Percentiles rank a stretch among this genome's conserved stretches.
phyloP scores from a whole-genome alignment of 495 filamentous ascomycete genomes.

The Lasiosphaeris hirsuta region DNA sequence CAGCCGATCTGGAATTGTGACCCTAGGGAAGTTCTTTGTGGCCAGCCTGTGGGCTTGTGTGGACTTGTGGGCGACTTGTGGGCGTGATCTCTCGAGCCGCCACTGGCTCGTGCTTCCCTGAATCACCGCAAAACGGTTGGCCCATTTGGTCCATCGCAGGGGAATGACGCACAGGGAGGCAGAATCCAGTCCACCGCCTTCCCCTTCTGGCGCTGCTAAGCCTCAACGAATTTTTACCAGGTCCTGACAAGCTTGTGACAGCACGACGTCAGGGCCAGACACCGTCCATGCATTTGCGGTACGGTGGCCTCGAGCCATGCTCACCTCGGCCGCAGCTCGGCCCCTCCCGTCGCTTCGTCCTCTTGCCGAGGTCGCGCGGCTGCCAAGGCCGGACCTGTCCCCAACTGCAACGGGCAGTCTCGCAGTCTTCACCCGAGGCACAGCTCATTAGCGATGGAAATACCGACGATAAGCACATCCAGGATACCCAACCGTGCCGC shows the following conservation, averaged over 20 bases:
- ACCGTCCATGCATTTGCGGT: not conserved
- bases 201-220: slow-evolving; percentile 8
- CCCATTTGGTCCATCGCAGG: not conserved
- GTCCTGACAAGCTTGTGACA: slow-evolving; percentile 19
- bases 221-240: slow-evolving; percentile 7
- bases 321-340: slow-evolving; percentile 14
- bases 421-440: no score
- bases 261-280: not conserved
- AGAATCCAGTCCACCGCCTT: slow-evolving; percentile 22
- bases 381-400: not conserved
- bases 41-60: not conserved
- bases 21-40: not conserved
- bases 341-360: slow-evolving; percentile 3
- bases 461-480: no score
- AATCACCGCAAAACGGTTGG: slow-evolving; percentile 13
- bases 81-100: not conserved
- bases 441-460: no score
- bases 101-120: not conserved
- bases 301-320: not conserved
- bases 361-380: slow-evolving; percentile 12
- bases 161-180: slow-evolving; percentile 26
- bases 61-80: not conserved
- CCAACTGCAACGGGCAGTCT: not conserved
- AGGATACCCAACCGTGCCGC: no score
- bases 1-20: not conserved